Evolutionary conservation across 2,329 filamentous ascomycete species (phyloP).

Genomic region (Rhinocladiella similis): DNA sequence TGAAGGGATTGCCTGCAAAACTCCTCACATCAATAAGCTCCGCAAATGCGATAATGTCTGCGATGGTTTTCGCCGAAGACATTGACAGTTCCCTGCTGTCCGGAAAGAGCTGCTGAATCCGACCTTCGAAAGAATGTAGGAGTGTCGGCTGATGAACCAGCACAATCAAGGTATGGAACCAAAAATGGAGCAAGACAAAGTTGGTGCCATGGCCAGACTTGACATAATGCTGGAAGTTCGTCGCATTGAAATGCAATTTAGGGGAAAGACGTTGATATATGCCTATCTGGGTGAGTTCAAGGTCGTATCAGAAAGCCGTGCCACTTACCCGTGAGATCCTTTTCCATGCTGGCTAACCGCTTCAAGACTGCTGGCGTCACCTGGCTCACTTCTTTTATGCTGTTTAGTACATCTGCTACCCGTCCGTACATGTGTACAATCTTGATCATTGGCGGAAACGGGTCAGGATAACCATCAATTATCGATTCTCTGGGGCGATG

Average conservation of each 20-base stretch:
- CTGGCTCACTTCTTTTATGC: slow-evolving; percentile 71
- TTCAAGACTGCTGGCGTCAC: slow-evolving; percentile 73
- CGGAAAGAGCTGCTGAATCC: slow-evolving; percentile 70
- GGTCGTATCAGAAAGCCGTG: slow-evolving; percentile 27
- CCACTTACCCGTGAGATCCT: slow-evolving; percentile 66
- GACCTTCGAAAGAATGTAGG: slow-evolving; percentile 71
- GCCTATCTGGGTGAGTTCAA: slow-evolving; percentile 31
- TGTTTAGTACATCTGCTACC: slow-evolving; percentile 81
- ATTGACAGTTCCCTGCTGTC: slow-evolving; percentile 81
- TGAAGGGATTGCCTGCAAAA: slow-evolving; percentile 85
- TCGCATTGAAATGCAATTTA: slow-evolving; percentile 77
- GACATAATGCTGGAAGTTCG: slow-evolving; percentile 83
- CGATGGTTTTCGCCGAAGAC: slow-evolving; percentile 89
- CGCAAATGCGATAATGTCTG: slow-evolving; percentile 82
- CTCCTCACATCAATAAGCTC: slow-evolving; percentile 83
- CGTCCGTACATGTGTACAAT: slow-evolving; percentile 85
- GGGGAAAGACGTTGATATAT: slow-evolving; percentile 74
- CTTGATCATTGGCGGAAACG: slow-evolving; percentile 76
- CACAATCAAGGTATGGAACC: slow-evolving; percentile 31
- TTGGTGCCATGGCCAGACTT: slow-evolving; percentile 79
- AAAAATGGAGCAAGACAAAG: slow-evolving; percentile 79
- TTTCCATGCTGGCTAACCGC: slow-evolving; percentile 74
- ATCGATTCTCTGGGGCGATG: slow-evolving; percentile 53
- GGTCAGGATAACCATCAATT: slow-evolving; percentile 68
- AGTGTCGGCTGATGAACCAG: slow-evolving; percentile 61